Conservation (phyloP, 148 eudicot species). For the Vaccinium corymbosum region DNA sequence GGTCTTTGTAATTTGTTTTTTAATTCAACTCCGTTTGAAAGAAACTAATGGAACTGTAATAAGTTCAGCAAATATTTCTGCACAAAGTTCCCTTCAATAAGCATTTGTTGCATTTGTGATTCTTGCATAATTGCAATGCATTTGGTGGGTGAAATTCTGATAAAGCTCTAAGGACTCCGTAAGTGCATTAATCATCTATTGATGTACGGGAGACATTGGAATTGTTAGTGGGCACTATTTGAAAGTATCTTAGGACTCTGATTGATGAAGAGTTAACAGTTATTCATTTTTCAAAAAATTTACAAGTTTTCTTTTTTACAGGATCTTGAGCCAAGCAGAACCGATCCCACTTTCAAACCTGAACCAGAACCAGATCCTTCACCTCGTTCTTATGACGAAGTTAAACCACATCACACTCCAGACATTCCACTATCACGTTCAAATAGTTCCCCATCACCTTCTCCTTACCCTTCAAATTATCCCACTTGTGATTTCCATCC, state of each 20-base stretch:
- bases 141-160: background rate
- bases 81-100: background rate
- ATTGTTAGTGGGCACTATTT: background rate
- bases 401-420: constrained; percentile 33
- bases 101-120: background rate
- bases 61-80: background rate
- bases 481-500: constrained; percentile 51
- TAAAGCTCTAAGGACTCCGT: background rate
- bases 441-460: constrained; percentile 33
- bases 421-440: constrained; percentile 33
- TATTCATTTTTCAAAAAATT: background rate
- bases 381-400: constrained; percentile 37
- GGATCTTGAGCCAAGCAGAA: constrained; percentile 50
- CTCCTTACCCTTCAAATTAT: constrained; percentile 43
- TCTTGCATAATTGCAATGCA: background rate
- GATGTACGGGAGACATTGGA: background rate
- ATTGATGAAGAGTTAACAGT: background rate
- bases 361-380: constrained; percentile 41
- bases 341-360: constrained; percentile 30
- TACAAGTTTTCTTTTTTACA: constrained; percentile 21
- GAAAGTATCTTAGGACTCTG: background rate
- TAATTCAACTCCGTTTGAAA: background rate
- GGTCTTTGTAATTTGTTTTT: background rate
- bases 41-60: background rate
- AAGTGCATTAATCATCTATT: background rate